Conservation (phyloP, 345 rosid species). For the Gossypium australe region DNA sequence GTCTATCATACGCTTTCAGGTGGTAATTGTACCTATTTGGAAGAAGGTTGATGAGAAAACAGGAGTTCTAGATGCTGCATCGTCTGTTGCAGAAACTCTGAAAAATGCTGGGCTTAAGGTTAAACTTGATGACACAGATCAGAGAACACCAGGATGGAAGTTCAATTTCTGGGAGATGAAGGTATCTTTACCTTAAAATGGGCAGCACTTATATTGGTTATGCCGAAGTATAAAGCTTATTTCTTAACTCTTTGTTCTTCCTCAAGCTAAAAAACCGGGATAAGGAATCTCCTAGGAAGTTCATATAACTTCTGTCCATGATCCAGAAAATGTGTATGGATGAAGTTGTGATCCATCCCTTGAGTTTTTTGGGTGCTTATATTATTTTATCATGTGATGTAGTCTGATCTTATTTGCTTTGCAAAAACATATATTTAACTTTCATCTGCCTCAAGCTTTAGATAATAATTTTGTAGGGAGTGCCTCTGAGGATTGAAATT, state of each 20-base stretch:
- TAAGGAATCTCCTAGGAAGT: background rate
- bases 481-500: conserved; percentile 85
- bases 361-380: conserved; percentile 4
- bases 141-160: conserved; percentile 88
- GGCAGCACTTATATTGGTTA: background rate
- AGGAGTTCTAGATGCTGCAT: conserved; percentile 65
- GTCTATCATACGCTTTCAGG: conserved; percentile 32
- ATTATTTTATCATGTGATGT: background rate
- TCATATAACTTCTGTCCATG: background rate
- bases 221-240: background rate
- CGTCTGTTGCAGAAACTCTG: conserved; percentile 54
- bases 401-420: background rate
- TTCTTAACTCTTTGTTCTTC: conserved; percentile 1
- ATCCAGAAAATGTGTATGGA: background rate
- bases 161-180: conserved; percentile 98
- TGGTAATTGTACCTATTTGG: conserved; percentile 87
- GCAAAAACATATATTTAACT: background rate
- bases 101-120: conserved; percentile 65
- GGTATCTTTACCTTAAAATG: conserved; percentile 31
- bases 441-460: conserved; percentile 3
- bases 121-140: conserved; percentile 85
- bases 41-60: conserved; percentile 70
- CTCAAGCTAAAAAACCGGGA: background rate
- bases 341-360: background rate
- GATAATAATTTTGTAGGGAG: conserved; percentile 45